Percentiles rank a stretch among this genome's conserved stretches.
Evolutionary conservation across 495 filamentous ascomycete genomes (phyloP).

Genomic region (Penicillium ucsense): DNA sequence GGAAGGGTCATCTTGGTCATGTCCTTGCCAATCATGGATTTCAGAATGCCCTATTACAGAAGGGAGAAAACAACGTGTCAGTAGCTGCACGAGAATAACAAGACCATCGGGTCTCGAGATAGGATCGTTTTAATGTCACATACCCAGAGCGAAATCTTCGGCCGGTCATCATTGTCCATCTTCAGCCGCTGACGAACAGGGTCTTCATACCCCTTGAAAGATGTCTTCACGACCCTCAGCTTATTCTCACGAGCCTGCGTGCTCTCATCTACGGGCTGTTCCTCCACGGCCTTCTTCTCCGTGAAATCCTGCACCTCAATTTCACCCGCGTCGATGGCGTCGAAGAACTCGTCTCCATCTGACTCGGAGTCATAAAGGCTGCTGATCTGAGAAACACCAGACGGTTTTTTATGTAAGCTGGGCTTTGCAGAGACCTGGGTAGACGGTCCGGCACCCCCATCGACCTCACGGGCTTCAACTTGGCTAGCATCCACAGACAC

Average conservation of each 20-base stretch:
- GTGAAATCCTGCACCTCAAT: slow-evolving; percentile 63
- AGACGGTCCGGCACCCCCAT: slow-evolving; percentile 3
- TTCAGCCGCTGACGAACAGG: slow-evolving; percentile 66
- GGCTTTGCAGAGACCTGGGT: slow-evolving; percentile 3
- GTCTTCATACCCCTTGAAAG: slow-evolving; percentile 87
- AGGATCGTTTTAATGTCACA: slow-evolving; percentile 13
- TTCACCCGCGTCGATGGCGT: slow-evolving; percentile 88
- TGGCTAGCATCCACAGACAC: slow-evolving; percentile 11
- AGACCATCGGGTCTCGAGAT: neutral
- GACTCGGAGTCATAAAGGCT: slow-evolving; percentile 66
- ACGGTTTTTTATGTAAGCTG: slow-evolving; percentile 19
- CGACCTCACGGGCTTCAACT: slow-evolving; percentile 7
- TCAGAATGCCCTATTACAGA: slow-evolving; percentile 66
- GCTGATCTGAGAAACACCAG: slow-evolving; percentile 25
- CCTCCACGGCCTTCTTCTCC: slow-evolving; percentile 36
- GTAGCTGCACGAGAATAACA: neutral
- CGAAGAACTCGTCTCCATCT: slow-evolving; percentile 93
- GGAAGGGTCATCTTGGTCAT: slow-evolving; percentile 99
- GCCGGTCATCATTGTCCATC: slow-evolving; percentile 85
- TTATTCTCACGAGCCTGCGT: slow-evolving; percentile 40
- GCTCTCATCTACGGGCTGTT: slow-evolving; percentile 29
- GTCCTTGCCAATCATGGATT: slow-evolving; percentile 99
- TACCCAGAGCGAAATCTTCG: slow-evolving; percentile 95
- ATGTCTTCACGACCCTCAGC: slow-evolving; percentile 52
- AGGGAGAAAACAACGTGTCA: slow-evolving; percentile 9